Evolutionary conservation across 2,329 filamentous ascomycete species (phyloP), one percentile per base, ranked within the genome.

Genomic region (Ophiostoma piceae): DNA sequence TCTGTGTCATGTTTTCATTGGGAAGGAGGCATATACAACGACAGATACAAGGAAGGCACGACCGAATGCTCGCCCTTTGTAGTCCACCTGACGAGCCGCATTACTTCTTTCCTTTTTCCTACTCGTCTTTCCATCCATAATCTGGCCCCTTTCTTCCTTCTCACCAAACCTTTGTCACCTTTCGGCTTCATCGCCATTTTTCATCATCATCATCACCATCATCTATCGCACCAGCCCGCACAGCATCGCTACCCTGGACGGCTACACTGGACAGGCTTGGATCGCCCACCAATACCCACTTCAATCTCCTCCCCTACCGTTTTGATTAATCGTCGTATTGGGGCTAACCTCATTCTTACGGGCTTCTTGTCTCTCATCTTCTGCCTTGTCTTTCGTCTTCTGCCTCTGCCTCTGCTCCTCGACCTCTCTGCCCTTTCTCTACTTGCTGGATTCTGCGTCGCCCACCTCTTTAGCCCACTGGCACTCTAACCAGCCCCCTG

Each of bases 101-200:
- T 66, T 39, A 32, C 57, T 60, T 60, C 51, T 69, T 54, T 66
- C 16, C 35, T 68, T 51, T 71, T 54, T 68, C 16, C 37, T 19
- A 35, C 35, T 35, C 35, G 35, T 35, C 35, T 29, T 29, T 29
- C 26, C 64, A n/a, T 64, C 57, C 64, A 26, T 64, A 35, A 26
- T 26, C 39, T 43, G 14, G 11, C 22, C n/a, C 22, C 11, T 47
- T 47, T 29, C 35, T 29, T 37, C 22, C 39, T 14, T 66, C 37
- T 39, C 65, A 43, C n/a, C 62, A 65, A 65, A 65, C 8, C 26
- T 8, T 39, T 35, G 19, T 19, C 62, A 65, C 11, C 19, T 22
- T 22, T 26, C 19, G 19, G 35, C 32, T 39, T 39, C 35, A 65
- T 65, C 62, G 26, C 32, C 35, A 19, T 9, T 32, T 35, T 22